These are phyloP conservation scores for Orbilia oligospora DNA, from an alignment of 2,329 filamentous ascomycete genomes.

Conservation along the genomic window DNA sequence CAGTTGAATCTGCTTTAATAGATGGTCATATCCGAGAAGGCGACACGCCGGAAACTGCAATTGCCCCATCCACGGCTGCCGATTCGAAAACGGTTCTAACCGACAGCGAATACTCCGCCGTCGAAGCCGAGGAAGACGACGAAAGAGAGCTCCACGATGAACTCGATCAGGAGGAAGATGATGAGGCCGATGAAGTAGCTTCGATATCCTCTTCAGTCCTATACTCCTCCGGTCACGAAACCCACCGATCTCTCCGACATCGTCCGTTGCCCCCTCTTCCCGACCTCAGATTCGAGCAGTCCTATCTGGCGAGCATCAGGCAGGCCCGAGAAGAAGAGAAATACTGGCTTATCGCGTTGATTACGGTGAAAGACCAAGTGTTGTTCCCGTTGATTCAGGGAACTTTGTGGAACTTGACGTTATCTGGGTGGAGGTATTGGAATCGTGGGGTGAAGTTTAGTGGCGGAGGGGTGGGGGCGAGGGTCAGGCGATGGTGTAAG, in stretches of 20 bases:
- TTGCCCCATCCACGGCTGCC: conserved; percentile 54
- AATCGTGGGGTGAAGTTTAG: conserved; percentile 83
- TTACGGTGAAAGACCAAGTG: conserved; percentile 91
- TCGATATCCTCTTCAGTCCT: conserved; percentile 79
- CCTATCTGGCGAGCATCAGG: conserved; percentile 88
- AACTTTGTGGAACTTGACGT: conserved; percentile 85
- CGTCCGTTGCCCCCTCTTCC: conserved; percentile 80
- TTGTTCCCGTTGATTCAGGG: conserved; percentile 90
- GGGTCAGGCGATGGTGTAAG: conserved; percentile 84
- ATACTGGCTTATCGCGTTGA: conserved; percentile 83
- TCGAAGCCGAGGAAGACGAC: conserved; percentile 37
- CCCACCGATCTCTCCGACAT: conserved; percentile 67
- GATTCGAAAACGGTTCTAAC: conserved; percentile 52
- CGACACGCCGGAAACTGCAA: conserved; percentile 42
- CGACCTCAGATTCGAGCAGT: conserved; percentile 96
- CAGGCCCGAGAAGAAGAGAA: conserved; percentile 76
- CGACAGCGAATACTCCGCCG: conserved; percentile 45
- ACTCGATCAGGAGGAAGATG: conserved; percentile 66
- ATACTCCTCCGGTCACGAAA: conserved; percentile 67
- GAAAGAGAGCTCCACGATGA: conserved; percentile 37
- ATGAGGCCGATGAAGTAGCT: conserved; percentile 73
- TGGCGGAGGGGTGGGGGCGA: conserved; percentile 82
- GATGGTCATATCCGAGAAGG: conserved; percentile 52
- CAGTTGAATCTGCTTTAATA: conserved; percentile 41
- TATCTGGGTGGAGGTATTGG: conserved; percentile 91